A percentile compares a stretch with the other conserved stretches of the same genome.
phyloP scores from a whole-genome alignment of 768 basidiomycete genomes.

The Suillus weaverae region DNA sequence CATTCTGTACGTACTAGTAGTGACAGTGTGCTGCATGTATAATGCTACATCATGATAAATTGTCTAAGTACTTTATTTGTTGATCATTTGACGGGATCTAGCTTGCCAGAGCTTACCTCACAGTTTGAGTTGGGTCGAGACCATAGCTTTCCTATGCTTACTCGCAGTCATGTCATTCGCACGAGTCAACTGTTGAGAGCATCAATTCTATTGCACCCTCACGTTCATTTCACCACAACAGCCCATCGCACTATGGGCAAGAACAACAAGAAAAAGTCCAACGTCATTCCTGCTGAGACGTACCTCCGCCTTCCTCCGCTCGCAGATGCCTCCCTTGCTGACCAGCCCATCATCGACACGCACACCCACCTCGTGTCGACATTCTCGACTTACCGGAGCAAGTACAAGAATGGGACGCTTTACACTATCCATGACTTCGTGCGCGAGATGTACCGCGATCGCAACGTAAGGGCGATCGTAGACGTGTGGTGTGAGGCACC shows the following conservation, averaged over 20 bases:
- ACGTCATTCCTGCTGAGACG: slow-evolving; percentile 30
- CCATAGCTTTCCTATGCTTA: background rate
- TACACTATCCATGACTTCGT: slow-evolving; percentile 69
- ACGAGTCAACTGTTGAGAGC: slow-evolving; percentile 1
- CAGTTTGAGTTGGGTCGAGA: background rate
- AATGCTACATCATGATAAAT: background rate
- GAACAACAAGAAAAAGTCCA: slow-evolving; percentile 33
- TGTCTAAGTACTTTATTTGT: background rate
- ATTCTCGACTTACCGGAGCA: slow-evolving; percentile 56
- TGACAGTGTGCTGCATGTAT: background rate
- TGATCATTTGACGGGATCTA: background rate
- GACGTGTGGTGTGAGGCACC: slow-evolving; percentile 92
- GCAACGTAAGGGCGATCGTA: slow-evolving; percentile 64
- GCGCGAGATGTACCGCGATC: slow-evolving; percentile 54
- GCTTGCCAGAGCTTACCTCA: background rate
- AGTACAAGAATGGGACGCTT: slow-evolving; percentile 59
- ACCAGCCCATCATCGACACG: slow-evolving; percentile 67
- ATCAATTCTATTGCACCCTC: slow-evolving; percentile 7
- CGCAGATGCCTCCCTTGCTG: slow-evolving; percentile 10
- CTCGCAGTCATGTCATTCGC: slow-evolving; percentile 6
- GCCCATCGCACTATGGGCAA: slow-evolving; percentile 41
- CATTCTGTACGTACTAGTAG: background rate
- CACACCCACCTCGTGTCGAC: slow-evolving; percentile 85
- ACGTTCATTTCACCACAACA: slow-evolving; percentile 41
- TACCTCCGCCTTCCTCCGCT: slow-evolving; percentile 36